Percentiles rank a stretch among this genome's conserved stretches.
These are phyloP conservation scores for Rhodotorula babjevae DNA, from an alignment of 768 basidiomycete species.

Conservation along the genomic window DNA sequence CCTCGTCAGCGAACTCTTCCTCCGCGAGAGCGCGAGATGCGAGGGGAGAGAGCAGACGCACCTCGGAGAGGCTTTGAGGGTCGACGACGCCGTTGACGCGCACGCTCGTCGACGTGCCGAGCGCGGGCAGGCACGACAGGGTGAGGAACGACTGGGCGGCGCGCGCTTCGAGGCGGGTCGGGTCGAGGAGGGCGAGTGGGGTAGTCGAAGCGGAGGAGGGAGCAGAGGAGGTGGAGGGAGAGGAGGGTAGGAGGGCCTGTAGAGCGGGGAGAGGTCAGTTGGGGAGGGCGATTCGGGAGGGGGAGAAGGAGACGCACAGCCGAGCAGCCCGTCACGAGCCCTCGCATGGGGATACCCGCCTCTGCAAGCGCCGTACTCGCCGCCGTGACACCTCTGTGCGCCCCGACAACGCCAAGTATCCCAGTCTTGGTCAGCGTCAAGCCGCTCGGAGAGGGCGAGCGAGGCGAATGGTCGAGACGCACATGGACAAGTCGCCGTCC, in stretches of 20 bases:
- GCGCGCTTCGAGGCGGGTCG: constrained; percentile 63
- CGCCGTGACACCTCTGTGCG: constrained; percentile 65
- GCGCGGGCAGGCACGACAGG: constrained; percentile 79
- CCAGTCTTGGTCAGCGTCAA: too few relatives aligned
- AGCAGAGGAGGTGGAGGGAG: constrained; percentile 50
- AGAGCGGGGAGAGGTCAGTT: constrained; percentile 50
- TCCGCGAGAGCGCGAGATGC: too few relatives aligned
- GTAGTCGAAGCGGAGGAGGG: constrained; percentile 32
- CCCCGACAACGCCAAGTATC: too few relatives aligned
- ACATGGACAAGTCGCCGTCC: constrained; percentile 63
- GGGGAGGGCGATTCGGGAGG: neutral
- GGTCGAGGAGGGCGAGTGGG: constrained; percentile 60
- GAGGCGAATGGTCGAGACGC: neutral
- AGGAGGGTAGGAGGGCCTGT: constrained; percentile 30
- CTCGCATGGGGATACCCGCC: constrained; percentile 86
- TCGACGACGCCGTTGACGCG: constrained; percentile 50
- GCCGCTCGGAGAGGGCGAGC: too few relatives aligned
- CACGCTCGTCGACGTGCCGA: constrained; percentile 73
- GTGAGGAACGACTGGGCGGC: constrained; percentile 64
- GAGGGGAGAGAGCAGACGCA: neutral
- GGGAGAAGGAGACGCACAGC: constrained; percentile 54
- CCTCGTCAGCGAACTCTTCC: too few relatives aligned
- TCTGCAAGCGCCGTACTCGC: constrained; percentile 86
- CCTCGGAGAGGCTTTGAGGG: neutral
- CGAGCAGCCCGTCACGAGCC: constrained; percentile 76